phyloP scores from a whole-genome alignment of 2,329 filamentous ascomycete species.

The Fusarium scirpi region DNA sequence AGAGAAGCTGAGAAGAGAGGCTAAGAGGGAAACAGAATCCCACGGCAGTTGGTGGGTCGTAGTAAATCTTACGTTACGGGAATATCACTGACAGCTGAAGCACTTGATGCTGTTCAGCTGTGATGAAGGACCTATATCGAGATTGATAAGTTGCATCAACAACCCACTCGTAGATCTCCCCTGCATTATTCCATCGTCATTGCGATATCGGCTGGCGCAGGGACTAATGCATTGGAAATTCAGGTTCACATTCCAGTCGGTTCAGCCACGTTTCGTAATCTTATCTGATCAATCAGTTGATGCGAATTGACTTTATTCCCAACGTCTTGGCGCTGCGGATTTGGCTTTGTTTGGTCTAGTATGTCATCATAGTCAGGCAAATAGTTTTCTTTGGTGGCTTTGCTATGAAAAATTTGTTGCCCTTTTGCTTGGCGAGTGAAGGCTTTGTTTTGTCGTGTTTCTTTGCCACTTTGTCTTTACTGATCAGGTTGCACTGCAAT shows the following conservation, averaged over 20 bases:
- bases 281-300: slow-evolving; percentile 22
- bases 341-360: neutral
- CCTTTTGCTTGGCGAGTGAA: neutral
- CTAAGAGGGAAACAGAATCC: neutral
- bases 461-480: neutral
- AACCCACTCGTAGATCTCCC: neutral
- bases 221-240: neutral
- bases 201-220: slow-evolving; percentile 1
- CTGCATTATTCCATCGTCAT: neutral
- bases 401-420: neutral
- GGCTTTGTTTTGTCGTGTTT: neutral
- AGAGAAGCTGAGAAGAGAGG: neutral
- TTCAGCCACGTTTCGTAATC: slow-evolving; percentile 11
- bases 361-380: neutral
- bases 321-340: neutral
- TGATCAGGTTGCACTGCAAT: neutral
- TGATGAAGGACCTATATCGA: neutral
- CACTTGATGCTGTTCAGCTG: neutral
- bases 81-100: neutral
- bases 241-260: neutral
- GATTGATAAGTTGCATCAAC: neutral
- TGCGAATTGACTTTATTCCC: neutral
- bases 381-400: neutral
- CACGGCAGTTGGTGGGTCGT: neutral
- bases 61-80: slow-evolving; percentile 5